Conservation (phyloP, 257 asterid species). For the Coffea eugenioides region DNA sequence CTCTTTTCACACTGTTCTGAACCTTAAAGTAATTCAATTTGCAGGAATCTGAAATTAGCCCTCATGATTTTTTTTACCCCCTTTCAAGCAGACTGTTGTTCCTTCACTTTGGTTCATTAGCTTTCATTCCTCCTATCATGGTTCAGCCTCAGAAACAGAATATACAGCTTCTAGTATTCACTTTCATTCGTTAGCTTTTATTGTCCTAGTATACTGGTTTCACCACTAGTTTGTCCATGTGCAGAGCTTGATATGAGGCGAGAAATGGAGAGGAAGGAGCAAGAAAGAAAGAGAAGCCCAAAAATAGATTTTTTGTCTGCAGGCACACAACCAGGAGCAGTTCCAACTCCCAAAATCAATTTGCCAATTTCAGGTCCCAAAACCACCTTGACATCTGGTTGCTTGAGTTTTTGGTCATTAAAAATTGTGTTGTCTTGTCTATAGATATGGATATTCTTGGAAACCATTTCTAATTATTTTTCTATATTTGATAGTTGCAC, state of each 20-base stretch:
- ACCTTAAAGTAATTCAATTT: not conserved
- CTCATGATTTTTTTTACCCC: not conserved
- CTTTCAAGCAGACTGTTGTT: not conserved
- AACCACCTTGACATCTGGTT: slow-evolving; percentile 10
- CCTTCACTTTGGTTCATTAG: not conserved
- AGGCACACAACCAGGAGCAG: slow-evolving; percentile 67
- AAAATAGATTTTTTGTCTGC: slow-evolving; percentile 81
- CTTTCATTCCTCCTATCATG: not conserved
- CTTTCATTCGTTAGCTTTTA: not conserved
- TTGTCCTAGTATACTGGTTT: not conserved
- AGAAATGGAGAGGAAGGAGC: slow-evolving; percentile 88
- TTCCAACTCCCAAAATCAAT: slow-evolving; percentile 62
- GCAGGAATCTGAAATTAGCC: not conserved
- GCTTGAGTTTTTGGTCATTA: not conserved
- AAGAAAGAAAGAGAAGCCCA: slow-evolving; percentile 77
- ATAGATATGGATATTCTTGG: not conserved
- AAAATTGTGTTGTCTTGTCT: not conserved
- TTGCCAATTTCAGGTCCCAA: slow-evolving; percentile 63
- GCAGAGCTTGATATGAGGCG: slow-evolving; percentile 82
- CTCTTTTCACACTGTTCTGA: not conserved
- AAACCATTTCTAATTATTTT: slow-evolving; percentile 10
- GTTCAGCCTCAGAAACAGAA: not conserved
- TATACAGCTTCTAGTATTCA: not conserved
- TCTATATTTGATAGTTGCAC: slow-evolving; percentile 7
- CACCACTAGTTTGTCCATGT: not conserved